phyloP scores from a whole-genome alignment of 768 basidiomycete genomes.

The Trametes elegans region DNA sequence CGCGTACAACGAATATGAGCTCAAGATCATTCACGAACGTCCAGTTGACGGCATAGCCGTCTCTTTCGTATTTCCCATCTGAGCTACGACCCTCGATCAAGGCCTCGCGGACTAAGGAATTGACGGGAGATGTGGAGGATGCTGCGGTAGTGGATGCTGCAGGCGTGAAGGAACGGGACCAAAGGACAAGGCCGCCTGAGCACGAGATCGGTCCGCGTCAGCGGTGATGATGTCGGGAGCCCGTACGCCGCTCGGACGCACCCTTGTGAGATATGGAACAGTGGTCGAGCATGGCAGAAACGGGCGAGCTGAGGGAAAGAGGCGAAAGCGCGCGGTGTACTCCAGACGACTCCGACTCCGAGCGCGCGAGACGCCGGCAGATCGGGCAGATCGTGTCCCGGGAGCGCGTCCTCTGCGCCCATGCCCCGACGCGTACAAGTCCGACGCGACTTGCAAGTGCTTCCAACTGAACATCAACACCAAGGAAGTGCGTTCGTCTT shows the following conservation, averaged over 20 bases:
- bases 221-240: background rate
- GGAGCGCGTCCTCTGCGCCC: background rate
- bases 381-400: background rate
- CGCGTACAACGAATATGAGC: conserved; percentile 90
- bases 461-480: background rate
- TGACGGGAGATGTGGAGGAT: conserved; percentile 29
- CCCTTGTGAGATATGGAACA: conserved; percentile 96
- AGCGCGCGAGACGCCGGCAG: background rate
- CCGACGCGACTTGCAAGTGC: background rate
- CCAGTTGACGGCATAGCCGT: conserved; percentile 94
- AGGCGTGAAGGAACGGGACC: conserved; percentile 94
- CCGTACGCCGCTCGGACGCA: conserved; percentile 31
- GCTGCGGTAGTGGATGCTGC: conserved; percentile 32
- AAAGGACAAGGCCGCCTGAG: conserved; percentile 87
- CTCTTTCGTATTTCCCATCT: conserved; percentile 87
- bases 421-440: conserved; percentile 1
- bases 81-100: conserved; percentile 86
- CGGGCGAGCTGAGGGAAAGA: background rate
- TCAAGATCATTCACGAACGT: conserved; percentile 93
- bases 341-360: no score
- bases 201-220: conserved; percentile 5
- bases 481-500: background rate
- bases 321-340: background rate
- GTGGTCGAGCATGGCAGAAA: conserved; percentile 80
- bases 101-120: conserved; percentile 45